Percentiles rank a stretch among this genome's conserved stretches.
These are phyloP conservation scores for Kandelia obovata DNA, from an alignment of 345 rosid genomes.

Conservation along the genomic window DNA sequence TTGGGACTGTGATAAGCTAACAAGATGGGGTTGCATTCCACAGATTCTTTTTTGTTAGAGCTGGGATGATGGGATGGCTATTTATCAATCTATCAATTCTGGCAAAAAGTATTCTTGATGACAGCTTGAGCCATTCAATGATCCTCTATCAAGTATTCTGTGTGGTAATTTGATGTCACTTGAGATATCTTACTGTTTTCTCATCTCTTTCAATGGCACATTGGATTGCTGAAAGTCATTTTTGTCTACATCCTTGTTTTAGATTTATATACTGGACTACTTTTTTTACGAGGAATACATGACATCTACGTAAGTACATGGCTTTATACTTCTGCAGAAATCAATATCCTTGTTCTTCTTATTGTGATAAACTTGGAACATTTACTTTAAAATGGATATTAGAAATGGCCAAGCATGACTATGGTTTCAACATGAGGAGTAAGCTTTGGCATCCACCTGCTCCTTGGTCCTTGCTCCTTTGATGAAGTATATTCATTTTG, in stretches of 20 bases:
- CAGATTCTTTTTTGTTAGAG: constrained; percentile 93
- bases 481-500: background rate
- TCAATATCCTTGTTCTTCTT: background rate
- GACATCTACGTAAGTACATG: constrained; percentile 81
- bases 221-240: constrained; percentile 12
- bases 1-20: constrained; percentile 1
- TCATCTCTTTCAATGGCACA: background rate
- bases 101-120: constrained; percentile 59
- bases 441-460: background rate
- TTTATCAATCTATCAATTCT: constrained; percentile 82
- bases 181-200: constrained; percentile 1
- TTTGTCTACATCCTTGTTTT: constrained; percentile 24
- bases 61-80: constrained; percentile 99
- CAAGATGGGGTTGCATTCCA: constrained; percentile 17
- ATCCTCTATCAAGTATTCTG: constrained; percentile 79
- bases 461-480: background rate
- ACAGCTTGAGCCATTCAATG: constrained; percentile 58
- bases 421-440: no score
- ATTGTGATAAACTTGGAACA: no score
- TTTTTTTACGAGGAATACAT: constrained; percentile 82
- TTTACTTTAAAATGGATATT: background rate
- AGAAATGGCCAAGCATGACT: no score
- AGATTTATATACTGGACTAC: constrained; percentile 81
- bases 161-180: constrained; percentile 45
- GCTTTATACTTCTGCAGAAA: constrained; percentile 7